phyloP scores from a whole-genome alignment of 768 basidiomycete species.

The Serendipita indica region DNA sequence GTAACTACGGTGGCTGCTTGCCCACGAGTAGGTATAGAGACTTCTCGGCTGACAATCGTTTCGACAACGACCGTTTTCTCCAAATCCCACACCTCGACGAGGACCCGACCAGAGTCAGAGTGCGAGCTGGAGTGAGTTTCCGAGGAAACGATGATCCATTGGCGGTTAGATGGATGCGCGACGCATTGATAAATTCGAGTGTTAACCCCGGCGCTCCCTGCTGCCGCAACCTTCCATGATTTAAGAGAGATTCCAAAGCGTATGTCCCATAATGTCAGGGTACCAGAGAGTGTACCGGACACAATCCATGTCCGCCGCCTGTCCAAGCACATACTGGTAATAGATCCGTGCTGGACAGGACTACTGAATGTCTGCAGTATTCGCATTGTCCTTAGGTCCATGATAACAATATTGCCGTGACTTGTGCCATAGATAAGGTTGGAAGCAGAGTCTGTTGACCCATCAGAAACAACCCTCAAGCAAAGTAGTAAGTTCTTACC shows the following conservation, averaged over 20 bases:
- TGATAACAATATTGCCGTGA: slow-evolving; percentile 51
- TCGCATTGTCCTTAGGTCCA: slow-evolving; percentile 79
- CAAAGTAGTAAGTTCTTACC: slow-evolving; percentile 28
- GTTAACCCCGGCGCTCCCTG: slow-evolving; percentile 14
- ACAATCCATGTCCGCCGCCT: slow-evolving; percentile 77
- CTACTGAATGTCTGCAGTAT: slow-evolving; percentile 65
- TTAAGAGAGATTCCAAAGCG: slow-evolving; percentile 82
- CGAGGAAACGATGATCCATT: slow-evolving; percentile 78
- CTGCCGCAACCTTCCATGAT: slow-evolving; percentile 60
- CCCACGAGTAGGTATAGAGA: neutral
- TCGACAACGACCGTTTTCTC: slow-evolving; percentile 70
- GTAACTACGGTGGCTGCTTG: neutral
- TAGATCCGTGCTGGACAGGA: slow-evolving; percentile 72
- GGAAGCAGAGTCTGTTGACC: slow-evolving; percentile 46
- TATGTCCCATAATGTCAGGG: slow-evolving; percentile 85
- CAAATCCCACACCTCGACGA: slow-evolving; percentile 88
- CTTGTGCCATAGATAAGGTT: slow-evolving; percentile 79
- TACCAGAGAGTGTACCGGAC: slow-evolving; percentile 73
- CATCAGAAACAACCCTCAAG: neutral
- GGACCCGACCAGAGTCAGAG: slow-evolving; percentile 23
- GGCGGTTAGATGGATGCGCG: slow-evolving; percentile 75
- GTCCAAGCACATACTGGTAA: slow-evolving; percentile 74
- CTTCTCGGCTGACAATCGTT: slow-evolving; percentile 41
- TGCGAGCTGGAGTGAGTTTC: slow-evolving; percentile 27
- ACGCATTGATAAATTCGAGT: slow-evolving; percentile 53